Evolutionary conservation across 2,329 filamentous ascomycete genomes (phyloP).

Genomic region (Fusarium sacchari): DNA sequence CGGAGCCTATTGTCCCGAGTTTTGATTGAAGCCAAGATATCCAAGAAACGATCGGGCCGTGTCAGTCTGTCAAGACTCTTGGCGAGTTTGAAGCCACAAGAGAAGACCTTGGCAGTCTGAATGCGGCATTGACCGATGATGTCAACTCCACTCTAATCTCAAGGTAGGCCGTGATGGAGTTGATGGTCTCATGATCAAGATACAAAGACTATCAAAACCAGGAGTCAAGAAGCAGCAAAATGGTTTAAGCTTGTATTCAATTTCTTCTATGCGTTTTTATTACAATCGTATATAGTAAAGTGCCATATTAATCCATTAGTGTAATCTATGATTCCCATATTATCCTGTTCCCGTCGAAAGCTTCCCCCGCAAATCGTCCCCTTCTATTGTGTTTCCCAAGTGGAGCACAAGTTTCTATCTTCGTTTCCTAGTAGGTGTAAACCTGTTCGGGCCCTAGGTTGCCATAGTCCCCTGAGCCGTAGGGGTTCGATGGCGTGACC

Average conservation of each 20-base stretch:
- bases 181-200: not conserved
- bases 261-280: not conserved
- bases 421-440: slow-evolving; percentile 22
- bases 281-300: not conserved
- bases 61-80: not conserved
- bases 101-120: not conserved
- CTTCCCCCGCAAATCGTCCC: no score
- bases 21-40: not conserved
- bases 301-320: not conserved
- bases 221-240: not conserved
- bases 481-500: slow-evolving; percentile 19
- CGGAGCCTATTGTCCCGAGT: not conserved
- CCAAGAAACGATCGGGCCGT: not conserved
- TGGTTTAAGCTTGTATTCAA: not conserved
- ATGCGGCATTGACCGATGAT: not conserved
- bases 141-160: no score
- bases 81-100: not conserved
- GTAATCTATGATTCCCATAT: not conserved
- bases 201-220: not conserved
- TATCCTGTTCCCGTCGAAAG: no score
- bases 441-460: slow-evolving; percentile 29
- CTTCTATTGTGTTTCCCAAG: not conserved
- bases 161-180: not conserved
- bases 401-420: no score
- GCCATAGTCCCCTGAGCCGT: slow-evolving; percentile 26